Conservation (phyloP, 371 early-diverging fungal species). For the Haplosporangium sp. region DNA sequence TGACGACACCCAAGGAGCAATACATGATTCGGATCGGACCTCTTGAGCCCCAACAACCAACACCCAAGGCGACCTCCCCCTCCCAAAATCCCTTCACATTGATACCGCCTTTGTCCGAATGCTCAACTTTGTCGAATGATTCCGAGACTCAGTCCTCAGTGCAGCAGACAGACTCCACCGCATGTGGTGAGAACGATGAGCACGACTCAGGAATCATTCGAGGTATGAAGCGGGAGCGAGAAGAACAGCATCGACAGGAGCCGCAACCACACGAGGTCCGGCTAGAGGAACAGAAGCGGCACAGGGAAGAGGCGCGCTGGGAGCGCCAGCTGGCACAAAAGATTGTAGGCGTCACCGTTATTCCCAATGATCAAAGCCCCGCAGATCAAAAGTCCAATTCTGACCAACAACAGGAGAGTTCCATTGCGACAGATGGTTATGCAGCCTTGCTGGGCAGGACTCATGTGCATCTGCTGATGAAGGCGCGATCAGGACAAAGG, state of each 20-base stretch:
- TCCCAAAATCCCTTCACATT: background rate
- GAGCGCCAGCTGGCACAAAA: conserved; percentile 31
- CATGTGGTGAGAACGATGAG: too few species aligned
- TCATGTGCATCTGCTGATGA: conserved; percentile 30
- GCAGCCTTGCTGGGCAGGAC: conserved; percentile 8
- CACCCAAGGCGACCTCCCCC: background rate
- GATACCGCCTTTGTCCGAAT: background rate
- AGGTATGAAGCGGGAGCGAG: background rate
- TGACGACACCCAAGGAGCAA: conserved; percentile 37
- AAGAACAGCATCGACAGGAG: background rate
- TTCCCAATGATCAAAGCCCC: background rate
- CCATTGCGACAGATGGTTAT: background rate
- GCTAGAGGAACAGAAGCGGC: background rate
- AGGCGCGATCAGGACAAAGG: conserved; percentile 15
- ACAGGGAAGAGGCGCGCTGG: conserved; percentile 24
- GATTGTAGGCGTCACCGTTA: conserved; percentile 26
- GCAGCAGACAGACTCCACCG: too few species aligned
- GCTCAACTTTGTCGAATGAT: background rate
- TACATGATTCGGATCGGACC: conserved; percentile 53
- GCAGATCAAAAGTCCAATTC: background rate
- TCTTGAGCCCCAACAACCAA: conserved; percentile 17
- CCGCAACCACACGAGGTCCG: background rate
- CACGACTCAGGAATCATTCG: background rate
- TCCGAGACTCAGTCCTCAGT: too few species aligned
- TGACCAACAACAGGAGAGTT: background rate